Percentiles rank a stretch among this genome's conserved stretches.
phyloP scores from a whole-genome alignment of 108 stramenopile genomes.

The Stephanodiscus minutulus region DNA sequence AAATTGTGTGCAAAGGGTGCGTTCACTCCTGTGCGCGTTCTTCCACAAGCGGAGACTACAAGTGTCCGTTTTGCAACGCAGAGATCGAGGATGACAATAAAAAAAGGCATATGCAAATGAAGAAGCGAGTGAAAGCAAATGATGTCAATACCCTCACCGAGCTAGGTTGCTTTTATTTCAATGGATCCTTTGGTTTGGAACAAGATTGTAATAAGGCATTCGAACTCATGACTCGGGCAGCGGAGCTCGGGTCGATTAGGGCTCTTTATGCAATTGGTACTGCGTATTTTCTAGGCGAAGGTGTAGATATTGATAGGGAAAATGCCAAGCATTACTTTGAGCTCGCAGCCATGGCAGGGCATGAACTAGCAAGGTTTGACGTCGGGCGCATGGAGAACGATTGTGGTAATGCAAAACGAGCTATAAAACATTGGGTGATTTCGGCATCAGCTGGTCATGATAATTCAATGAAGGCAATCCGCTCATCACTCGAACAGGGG shows the following conservation, averaged over 20 bases:
- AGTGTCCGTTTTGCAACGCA: not conserved
- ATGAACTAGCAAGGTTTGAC: not conserved
- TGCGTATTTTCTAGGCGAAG: not conserved
- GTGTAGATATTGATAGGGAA: conserved; percentile 13
- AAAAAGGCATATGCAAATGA: not conserved
- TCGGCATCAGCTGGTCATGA: conserved; percentile 10
- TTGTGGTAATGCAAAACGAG: conserved; percentile 5
- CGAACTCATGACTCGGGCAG: conserved; percentile 8
- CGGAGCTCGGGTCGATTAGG: not conserved
- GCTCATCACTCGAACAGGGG: not conserved
- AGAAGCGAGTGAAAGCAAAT: not conserved
- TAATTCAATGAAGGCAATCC: conserved; percentile 2
- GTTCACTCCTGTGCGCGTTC: not conserved
- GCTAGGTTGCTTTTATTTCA: not conserved
- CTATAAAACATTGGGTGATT: conserved; percentile 14
- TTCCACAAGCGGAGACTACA: not conserved
- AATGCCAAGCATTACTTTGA: conserved; percentile 15
- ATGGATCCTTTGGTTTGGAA: not conserved
- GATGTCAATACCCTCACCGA: not conserved
- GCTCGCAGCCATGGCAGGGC: conserved; percentile 12
- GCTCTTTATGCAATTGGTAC: not conserved
- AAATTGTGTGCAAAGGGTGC: no score
- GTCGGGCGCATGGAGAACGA: not conserved
- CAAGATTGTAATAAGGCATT: not conserved
- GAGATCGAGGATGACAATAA: not conserved